A percentile compares a stretch with the other conserved stretches of the same genome.
Conservation (phyloP, 257 asterid genomes). For the Solanum sitiens region DNA sequence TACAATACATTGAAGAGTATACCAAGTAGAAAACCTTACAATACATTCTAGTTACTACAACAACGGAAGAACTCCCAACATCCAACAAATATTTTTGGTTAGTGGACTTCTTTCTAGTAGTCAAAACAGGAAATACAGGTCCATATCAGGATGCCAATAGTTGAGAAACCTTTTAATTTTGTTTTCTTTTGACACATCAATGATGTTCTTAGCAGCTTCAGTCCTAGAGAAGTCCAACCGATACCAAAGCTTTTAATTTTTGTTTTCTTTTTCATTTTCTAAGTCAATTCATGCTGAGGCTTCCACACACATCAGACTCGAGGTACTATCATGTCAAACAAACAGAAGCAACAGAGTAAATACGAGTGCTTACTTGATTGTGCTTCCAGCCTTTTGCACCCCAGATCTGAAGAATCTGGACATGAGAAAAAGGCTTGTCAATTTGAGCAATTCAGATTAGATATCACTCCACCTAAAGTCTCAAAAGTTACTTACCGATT, state of each 20-base stretch:
- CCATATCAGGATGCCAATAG: neutral
- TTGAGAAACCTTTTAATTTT: neutral
- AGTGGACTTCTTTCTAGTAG: neutral
- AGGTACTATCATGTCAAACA: neutral
- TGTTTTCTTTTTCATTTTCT: neutral
- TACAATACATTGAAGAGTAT: neutral
- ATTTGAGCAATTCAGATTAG: neutral
- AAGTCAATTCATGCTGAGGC: neutral
- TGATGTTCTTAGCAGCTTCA: neutral
- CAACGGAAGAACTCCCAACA: neutral
- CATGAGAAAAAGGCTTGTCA: neutral
- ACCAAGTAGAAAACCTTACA: neutral
- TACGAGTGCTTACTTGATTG: constrained; percentile 11
- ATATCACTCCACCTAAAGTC: neutral
- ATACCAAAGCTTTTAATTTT: neutral
- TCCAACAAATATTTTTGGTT: neutral
- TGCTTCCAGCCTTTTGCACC: constrained; percentile 28
- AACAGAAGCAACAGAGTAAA: neutral
- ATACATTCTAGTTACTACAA: neutral
- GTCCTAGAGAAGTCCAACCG: neutral
- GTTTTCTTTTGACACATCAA: neutral
- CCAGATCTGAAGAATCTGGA: constrained; percentile 26
- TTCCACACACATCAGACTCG: neutral
- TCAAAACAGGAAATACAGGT: neutral
- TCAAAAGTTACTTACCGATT: constrained; percentile 11